Conservation (phyloP, 2,329 filamentous ascomycete species). For the Aspergillus luchuensis region DNA sequence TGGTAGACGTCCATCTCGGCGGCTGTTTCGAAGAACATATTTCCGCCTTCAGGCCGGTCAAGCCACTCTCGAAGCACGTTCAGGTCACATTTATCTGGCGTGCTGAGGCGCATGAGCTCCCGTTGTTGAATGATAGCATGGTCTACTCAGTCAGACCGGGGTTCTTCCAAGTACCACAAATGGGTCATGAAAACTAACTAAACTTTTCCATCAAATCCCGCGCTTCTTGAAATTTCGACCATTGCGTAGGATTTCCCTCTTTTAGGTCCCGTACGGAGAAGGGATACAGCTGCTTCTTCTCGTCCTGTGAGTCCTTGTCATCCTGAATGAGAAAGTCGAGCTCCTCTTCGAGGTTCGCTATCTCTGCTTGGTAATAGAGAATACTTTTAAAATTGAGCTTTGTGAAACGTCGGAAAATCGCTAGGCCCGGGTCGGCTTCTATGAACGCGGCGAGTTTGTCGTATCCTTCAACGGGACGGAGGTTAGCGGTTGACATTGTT, state of each 20-base stretch:
- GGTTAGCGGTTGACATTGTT: neutral
- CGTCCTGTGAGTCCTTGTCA: neutral
- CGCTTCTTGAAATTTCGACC: conserved; percentile 6
- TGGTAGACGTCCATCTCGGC: neutral
- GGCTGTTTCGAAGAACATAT: neutral
- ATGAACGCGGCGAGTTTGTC: conserved; percentile 7
- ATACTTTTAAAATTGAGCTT: conserved; percentile 8
- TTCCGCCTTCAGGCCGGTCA: neutral
- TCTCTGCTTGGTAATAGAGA: conserved; percentile 10
- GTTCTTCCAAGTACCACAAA: neutral
- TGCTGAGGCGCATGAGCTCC: conserved; percentile 1
- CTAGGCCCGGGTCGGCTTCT: conserved; percentile 1
- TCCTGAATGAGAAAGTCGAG: neutral
- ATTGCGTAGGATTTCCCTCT: neutral
- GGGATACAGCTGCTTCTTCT: neutral
- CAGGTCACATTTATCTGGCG: conserved; percentile 4
- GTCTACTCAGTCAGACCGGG: neutral
- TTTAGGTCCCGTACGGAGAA: conserved; percentile 9
- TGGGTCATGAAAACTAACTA: neutral
- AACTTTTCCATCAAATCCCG: conserved; percentile 7
- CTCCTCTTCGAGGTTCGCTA: conserved; percentile 1
- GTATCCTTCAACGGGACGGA: conserved; percentile 3
- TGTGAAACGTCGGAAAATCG: conserved; percentile 7
- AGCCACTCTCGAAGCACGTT: neutral
- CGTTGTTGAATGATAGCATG: conserved; percentile 2